Conservation (phyloP, 163 green algal species). For the Coccomyxa subellipsoidea region DNA sequence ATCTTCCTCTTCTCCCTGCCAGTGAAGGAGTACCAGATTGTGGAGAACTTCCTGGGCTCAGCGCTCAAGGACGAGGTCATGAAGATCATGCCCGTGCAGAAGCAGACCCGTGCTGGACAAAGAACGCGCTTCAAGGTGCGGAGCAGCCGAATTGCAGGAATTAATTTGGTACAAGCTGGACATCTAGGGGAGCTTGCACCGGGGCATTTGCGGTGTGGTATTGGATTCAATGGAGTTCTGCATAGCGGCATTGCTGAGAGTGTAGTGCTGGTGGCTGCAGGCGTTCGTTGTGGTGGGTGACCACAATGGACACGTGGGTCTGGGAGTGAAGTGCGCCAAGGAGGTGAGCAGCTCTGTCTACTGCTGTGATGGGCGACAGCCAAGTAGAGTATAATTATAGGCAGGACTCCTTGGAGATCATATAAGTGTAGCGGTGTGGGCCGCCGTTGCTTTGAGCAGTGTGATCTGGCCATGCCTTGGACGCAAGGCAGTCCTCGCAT, state of each 20-base stretch:
- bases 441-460: too few relatives aligned
- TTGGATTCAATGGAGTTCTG: too few relatives aligned
- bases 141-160: not conserved
- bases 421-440: too few relatives aligned
- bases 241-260: too few relatives aligned
- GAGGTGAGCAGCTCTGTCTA: conserved; percentile 64
- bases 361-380: too few relatives aligned
- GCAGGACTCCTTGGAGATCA: too few relatives aligned
- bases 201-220: too few relatives aligned
- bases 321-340: conserved; percentile 99
- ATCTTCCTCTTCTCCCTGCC: conserved; percentile 99
- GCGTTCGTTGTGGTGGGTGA: conserved; percentile 99
- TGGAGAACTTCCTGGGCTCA: conserved; percentile 93
- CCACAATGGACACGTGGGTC: conserved; percentile 94
- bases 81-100: conserved; percentile 99
- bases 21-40: conserved; percentile 99
- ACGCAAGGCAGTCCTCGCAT: too few relatives aligned
- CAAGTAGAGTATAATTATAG: too few relatives aligned
- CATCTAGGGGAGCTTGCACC: too few relatives aligned
- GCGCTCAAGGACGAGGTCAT: conserved; percentile 96
- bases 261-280: conserved; percentile 32
- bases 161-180: too few relatives aligned
- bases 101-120: conserved; percentile 99
- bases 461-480: too few relatives aligned
- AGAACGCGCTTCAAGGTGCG: conserved; percentile 96